phyloP scores from a whole-genome alignment of 148 eudicot genomes.

The Arbutus unedo region DNA sequence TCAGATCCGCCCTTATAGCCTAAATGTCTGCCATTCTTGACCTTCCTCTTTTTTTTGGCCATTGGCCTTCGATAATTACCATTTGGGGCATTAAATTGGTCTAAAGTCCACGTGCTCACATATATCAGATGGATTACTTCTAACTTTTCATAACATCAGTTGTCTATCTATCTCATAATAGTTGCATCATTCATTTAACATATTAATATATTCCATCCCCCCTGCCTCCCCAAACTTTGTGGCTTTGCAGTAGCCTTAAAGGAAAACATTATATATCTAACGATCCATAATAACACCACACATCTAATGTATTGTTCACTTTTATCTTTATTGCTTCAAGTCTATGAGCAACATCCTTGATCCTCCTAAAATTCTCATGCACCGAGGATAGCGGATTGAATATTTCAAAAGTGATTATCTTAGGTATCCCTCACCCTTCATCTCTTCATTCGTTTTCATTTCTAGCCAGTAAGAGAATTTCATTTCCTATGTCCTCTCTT shows the following conservation, averaged over 20 bases:
- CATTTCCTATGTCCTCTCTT: neutral
- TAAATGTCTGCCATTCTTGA: neutral
- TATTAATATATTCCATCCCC: neutral
- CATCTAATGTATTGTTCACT: neutral
- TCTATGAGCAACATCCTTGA: neutral
- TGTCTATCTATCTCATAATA: neutral
- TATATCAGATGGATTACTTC: neutral
- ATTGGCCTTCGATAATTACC: neutral
- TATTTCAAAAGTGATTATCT: neutral
- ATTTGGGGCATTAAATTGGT: neutral
- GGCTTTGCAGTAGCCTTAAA: neutral
- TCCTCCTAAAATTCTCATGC: neutral
- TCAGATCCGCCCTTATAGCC: neutral
- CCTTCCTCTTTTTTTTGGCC: constrained; percentile 6
- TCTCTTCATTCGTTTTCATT: neutral
- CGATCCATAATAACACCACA: neutral
- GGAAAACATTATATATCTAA: neutral
- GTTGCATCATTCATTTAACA: neutral
- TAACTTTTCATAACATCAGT: neutral
- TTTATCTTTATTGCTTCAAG: neutral
- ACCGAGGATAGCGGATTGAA: neutral
- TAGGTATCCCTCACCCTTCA: neutral
- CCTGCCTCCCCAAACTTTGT: neutral
- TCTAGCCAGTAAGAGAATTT: neutral
- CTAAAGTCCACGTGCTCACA: neutral